Percentiles rank a stretch among this genome's conserved stretches.
phyloP scores from a whole-genome alignment of 2,329 filamentous ascomycete species.

The Colletotrichum musae region DNA sequence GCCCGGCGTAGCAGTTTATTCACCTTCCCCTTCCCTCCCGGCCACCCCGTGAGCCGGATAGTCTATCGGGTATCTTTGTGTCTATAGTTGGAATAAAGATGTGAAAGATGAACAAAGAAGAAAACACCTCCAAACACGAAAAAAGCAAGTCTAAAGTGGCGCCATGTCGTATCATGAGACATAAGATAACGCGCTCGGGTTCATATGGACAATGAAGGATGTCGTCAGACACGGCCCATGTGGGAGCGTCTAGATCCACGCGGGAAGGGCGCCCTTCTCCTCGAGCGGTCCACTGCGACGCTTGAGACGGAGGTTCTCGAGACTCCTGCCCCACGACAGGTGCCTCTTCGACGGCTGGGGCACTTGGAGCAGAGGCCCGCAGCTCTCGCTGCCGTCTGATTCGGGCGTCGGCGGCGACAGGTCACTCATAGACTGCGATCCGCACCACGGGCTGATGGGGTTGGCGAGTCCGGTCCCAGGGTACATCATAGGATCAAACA shows the following conservation, averaged over 20 bases:
- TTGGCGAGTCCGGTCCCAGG: neutral
- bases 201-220: neutral
- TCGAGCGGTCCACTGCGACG: conserved; percentile 29
- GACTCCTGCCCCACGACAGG: conserved; percentile 39
- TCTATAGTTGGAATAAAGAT: conserved; percentile 20
- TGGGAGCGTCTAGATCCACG: conserved; percentile 25
- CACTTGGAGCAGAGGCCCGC: conserved; percentile 5
- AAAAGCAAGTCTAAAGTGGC: conserved; percentile 6
- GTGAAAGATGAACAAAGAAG: neutral
- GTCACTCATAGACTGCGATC: conserved; percentile 12
- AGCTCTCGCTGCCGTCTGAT: conserved; percentile 1
- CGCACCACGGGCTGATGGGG: conserved; percentile 21
- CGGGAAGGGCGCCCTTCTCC: neutral
- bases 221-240: neutral
- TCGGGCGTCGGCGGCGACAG: neutral
- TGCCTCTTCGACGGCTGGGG: conserved; percentile 41
- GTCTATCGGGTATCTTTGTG: conserved; percentile 31
- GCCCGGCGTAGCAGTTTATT: neutral
- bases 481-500: conserved; percentile 18
- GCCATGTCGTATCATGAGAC: conserved; percentile 15
- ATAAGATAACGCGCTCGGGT: conserved; percentile 7
- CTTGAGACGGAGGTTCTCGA: conserved; percentile 44
- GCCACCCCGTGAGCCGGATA: neutral
- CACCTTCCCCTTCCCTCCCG: no score
- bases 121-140: neutral